Conservation (phyloP, 768 basidiomycete species). For the Leccinum boreale region DNA sequence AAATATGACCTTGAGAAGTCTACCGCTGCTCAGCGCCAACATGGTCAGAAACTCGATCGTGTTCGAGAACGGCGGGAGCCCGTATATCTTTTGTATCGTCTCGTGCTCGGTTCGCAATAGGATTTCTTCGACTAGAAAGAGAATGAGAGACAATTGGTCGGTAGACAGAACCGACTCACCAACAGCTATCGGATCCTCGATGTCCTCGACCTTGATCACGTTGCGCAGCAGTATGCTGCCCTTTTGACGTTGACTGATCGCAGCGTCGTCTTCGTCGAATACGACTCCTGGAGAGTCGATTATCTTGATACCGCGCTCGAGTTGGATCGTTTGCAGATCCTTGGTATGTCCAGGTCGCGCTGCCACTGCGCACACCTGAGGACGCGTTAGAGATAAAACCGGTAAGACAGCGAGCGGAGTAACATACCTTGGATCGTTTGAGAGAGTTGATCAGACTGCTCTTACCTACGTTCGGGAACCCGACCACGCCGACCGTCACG, state of each 20-base stretch:
- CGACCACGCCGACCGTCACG: constrained; percentile 89
- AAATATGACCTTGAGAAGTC: constrained; percentile 71
- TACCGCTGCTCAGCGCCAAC: constrained; percentile 79
- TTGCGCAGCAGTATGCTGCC: constrained; percentile 76
- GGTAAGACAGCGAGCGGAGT: neutral
- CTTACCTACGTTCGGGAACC: constrained; percentile 98
- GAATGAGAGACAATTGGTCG: neutral
- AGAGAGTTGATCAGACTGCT: constrained; percentile 92
- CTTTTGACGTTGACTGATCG: constrained; percentile 45
- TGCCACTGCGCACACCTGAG: constrained; percentile 86
- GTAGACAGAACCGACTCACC: constrained; percentile 45
- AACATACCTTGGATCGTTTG: constrained; percentile 69
- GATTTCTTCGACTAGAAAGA: constrained; percentile 77
- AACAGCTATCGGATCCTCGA: constrained; percentile 86
- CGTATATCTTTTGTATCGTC: constrained; percentile 83
- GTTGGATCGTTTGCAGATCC: constrained; percentile 84
- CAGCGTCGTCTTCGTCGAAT: constrained; percentile 70
- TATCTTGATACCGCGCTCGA: constrained; percentile 90
- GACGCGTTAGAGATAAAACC: neutral
- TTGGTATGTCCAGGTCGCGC: constrained; percentile 94
- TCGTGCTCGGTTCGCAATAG: constrained; percentile 63
- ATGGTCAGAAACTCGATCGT: constrained; percentile 87
- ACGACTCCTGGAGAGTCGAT: constrained; percentile 97
- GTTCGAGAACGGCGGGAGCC: constrained; percentile 68
- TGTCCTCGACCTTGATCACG: constrained; percentile 85